These are phyloP conservation scores for Leishmania guyanensis DNA, from an alignment of 208 protist genomes.

Conservation along the genomic window DNA sequence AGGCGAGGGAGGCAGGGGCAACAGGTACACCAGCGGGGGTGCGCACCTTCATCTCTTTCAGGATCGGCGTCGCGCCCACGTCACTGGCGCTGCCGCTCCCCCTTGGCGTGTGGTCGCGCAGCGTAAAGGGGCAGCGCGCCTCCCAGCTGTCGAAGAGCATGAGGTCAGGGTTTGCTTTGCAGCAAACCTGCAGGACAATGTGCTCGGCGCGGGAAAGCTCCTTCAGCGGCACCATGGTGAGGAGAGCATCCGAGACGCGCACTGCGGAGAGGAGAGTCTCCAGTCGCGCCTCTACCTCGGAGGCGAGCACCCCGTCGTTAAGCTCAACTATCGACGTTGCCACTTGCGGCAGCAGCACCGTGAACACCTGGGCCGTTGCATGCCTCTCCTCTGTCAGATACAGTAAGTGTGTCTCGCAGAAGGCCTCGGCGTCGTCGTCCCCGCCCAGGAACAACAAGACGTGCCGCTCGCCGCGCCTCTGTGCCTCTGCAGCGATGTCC, in stretches of 20 bases:
- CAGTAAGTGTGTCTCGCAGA: constrained; percentile 49
- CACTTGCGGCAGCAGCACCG: constrained; percentile 35
- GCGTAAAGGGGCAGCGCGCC: constrained; percentile 28
- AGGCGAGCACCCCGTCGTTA: neutral
- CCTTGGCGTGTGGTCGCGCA: constrained; percentile 1
- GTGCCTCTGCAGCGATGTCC: constrained; percentile 6
- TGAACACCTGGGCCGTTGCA: constrained; percentile 48
- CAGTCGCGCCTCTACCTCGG: constrained; percentile 17
- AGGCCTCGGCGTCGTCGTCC: constrained; percentile 33
- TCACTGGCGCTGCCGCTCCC: neutral
- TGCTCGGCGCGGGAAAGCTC: constrained; percentile 23
- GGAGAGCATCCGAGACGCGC: constrained; percentile 47
- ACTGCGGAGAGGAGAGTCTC: constrained; percentile 36
- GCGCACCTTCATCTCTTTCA: constrained; percentile 17
- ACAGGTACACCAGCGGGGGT: constrained; percentile 30
- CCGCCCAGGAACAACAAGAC: constrained; percentile 32
- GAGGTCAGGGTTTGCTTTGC: constrained; percentile 32
- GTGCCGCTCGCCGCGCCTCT: constrained; percentile 7
- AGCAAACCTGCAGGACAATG: constrained; percentile 37
- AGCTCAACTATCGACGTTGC: constrained; percentile 18
- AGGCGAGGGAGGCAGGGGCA: constrained; percentile 38
- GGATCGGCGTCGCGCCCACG: neutral
- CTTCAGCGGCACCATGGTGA: constrained; percentile 32
- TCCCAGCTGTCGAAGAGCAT: constrained; percentile 36
- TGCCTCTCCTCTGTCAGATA: constrained; percentile 36